Evolutionary conservation across 2,329 filamentous ascomycete species (phyloP).

Genomic region (Plenodomus lindquistii): DNA sequence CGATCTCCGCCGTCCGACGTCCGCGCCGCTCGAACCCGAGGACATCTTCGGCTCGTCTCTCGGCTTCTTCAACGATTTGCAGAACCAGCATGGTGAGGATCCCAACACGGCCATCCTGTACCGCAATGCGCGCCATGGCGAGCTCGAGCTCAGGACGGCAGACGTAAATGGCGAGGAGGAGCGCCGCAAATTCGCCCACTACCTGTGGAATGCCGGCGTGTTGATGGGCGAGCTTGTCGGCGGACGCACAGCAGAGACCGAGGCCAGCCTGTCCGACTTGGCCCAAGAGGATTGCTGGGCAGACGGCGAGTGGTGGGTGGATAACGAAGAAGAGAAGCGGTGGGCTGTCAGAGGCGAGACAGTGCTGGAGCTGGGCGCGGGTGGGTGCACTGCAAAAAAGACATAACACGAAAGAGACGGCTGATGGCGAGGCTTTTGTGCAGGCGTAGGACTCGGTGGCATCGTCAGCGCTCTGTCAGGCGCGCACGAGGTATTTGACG

Average conservation of each 20-base stretch:
- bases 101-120: constrained; percentile 63
- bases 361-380: constrained; percentile 70
- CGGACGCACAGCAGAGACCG: constrained; percentile 22
- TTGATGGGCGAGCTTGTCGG: constrained; percentile 51
- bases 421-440: constrained; percentile 28
- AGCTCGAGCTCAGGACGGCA: constrained; percentile 48
- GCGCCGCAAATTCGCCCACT: constrained; percentile 69
- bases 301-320: constrained; percentile 39
- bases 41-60: constrained; percentile 64
- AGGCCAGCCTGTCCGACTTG: constrained; percentile 21
- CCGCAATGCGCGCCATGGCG: constrained; percentile 44
- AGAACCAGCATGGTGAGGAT: constrained; percentile 66
- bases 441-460: constrained; percentile 52
- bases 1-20: constrained; percentile 27
- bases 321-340: constrained; percentile 30
- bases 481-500: constrained; percentile 48
- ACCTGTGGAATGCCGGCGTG: constrained; percentile 69
- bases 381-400: constrained; percentile 51
- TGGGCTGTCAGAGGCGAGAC: constrained; percentile 56
- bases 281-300: constrained; percentile 25
- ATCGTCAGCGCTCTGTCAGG: constrained; percentile 52
- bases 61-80: constrained; percentile 69
- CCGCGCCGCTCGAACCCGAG: constrained; percentile 53
- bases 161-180: constrained; percentile 58
- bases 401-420: constrained; percentile 14